Evolutionary conservation across 78 protist species (phyloP).

Genomic region (Dictyostelium firmibasis): DNA sequence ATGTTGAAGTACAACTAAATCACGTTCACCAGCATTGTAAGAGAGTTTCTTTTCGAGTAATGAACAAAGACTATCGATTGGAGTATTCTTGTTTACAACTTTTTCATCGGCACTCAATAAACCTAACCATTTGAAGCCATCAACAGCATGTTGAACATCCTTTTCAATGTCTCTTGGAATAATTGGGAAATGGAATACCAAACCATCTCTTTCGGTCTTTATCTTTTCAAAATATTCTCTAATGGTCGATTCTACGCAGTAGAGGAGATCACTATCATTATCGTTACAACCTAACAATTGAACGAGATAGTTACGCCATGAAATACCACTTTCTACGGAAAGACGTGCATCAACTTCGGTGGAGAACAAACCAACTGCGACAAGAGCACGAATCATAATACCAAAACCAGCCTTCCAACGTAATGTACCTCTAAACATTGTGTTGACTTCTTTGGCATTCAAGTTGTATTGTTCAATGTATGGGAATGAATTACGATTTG

Average conservation of each 20-base stretch:
- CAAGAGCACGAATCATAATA: slow-evolving; percentile 52
- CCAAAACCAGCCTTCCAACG: slow-evolving; percentile 80
- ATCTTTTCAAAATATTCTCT: slow-evolving; percentile 19
- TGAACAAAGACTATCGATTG: slow-evolving; percentile 67
- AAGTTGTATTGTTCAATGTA: slow-evolving; percentile 66
- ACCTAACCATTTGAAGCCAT: slow-evolving; percentile 75
- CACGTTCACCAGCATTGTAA: slow-evolving; percentile 39
- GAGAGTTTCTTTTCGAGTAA: slow-evolving; percentile 51
- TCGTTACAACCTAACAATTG: slow-evolving; percentile 54
- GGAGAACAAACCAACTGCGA: slow-evolving; percentile 37
- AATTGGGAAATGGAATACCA: slow-evolving; percentile 41
- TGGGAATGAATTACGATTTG: slow-evolving; percentile 76
- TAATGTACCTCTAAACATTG: slow-evolving; percentile 83
- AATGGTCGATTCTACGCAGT: slow-evolving; percentile 27
- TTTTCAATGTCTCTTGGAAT: slow-evolving; percentile 37
- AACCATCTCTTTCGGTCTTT: neutral
- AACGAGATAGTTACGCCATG: slow-evolving; percentile 47
- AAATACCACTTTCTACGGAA: neutral
- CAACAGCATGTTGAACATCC: slow-evolving; percentile 16
- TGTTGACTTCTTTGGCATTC: slow-evolving; percentile 2
- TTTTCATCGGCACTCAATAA: slow-evolving; percentile 26
- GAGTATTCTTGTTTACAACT: slow-evolving; percentile 29
- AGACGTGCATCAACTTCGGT: slow-evolving; percentile 4
- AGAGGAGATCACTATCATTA: slow-evolving; percentile 30
- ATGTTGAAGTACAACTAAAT: slow-evolving; percentile 71